Percentiles rank a stretch among this genome's conserved stretches.
These are phyloP conservation scores for Fomes fomentarius DNA, from an alignment of 1,284 basidiomycete genomes.

Conservation along the genomic window DNA sequence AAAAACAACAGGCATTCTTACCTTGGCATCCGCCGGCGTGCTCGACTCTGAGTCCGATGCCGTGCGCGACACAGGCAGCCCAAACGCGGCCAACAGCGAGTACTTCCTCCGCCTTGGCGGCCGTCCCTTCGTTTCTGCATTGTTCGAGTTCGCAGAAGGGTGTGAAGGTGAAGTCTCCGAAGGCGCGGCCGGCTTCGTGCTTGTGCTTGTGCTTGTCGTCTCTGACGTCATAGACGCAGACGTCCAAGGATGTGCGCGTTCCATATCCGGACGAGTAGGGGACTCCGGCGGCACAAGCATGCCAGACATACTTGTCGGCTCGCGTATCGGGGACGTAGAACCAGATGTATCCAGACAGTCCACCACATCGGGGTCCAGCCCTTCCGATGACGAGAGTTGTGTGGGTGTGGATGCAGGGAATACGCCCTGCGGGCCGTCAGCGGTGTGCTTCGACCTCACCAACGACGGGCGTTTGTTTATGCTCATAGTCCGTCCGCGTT, in stretches of 20 bases:
- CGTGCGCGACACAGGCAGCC: conserved; percentile 12
- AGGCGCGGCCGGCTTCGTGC: conserved; percentile 3
- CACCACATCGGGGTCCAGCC: neutral
- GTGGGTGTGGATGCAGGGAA: neutral
- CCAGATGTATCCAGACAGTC: too few species aligned
- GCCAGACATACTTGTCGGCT: too few species aligned
- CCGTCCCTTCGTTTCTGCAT: conserved; percentile 7
- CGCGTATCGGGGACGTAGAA: neutral
- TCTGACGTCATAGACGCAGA: neutral
- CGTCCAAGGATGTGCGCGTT: neutral
- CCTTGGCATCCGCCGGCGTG: conserved; percentile 16
- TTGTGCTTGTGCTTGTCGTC: neutral
- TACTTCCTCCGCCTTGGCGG: conserved; percentile 26
- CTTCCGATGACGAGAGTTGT: neutral
- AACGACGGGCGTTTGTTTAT: neutral
- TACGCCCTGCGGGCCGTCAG: neutral
- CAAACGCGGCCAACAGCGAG: conserved; percentile 29
- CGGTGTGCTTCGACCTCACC: neutral
- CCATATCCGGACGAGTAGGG: neutral
- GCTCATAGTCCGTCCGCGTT: conserved; percentile 8
- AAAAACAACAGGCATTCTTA: conserved; percentile 2
- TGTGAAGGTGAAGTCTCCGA: conserved; percentile 8
- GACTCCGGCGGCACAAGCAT: neutral
- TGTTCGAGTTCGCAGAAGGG: conserved; percentile 1
- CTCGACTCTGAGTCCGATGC: conserved; percentile 13